These are phyloP conservation scores for Penicillium freii DNA, from an alignment of 2,329 filamentous ascomycete genomes.

Conservation along the genomic window DNA sequence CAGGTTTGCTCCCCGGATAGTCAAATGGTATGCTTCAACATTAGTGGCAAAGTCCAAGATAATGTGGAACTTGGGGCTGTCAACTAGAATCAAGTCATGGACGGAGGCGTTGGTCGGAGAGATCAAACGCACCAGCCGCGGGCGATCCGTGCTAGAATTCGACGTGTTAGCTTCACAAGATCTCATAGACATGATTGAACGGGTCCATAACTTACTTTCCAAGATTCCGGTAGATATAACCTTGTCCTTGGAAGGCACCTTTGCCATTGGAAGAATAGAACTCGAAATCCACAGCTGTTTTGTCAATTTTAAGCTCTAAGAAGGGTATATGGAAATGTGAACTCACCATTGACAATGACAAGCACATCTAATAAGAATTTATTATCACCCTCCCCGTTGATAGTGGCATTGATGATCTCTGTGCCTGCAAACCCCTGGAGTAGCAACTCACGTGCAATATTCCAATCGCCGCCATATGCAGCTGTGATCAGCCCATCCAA, in stretches of 20 bases:
- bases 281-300: constrained; percentile 34
- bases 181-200: background rate
- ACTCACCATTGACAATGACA: constrained; percentile 33
- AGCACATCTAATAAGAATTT: constrained; percentile 31
- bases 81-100: constrained; percentile 35
- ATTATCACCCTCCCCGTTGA: constrained; percentile 36
- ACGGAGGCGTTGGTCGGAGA: constrained; percentile 27
- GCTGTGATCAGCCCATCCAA: constrained; percentile 36
- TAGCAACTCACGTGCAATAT: constrained; percentile 29
- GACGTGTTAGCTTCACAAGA: background rate
- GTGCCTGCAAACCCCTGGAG: constrained; percentile 31
- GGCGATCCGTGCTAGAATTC: constrained; percentile 15
- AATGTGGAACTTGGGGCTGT: constrained; percentile 40
- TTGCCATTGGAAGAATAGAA: constrained; percentile 36
- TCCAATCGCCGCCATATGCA: constrained; percentile 31
- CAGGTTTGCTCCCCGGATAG: constrained; percentile 37
- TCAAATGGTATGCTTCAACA: constrained; percentile 40
- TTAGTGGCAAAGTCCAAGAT: constrained; percentile 38
- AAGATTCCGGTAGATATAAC: constrained; percentile 33
- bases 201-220: constrained; percentile 23
- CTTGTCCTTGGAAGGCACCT: constrained; percentile 38
- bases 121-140: constrained; percentile 26
- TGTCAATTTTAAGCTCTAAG: background rate
- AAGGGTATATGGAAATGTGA: background rate
- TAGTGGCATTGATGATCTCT: constrained; percentile 29